Conservation (phyloP, 1,284 basidiomycete genomes). For the Fomes fomentarius region DNA sequence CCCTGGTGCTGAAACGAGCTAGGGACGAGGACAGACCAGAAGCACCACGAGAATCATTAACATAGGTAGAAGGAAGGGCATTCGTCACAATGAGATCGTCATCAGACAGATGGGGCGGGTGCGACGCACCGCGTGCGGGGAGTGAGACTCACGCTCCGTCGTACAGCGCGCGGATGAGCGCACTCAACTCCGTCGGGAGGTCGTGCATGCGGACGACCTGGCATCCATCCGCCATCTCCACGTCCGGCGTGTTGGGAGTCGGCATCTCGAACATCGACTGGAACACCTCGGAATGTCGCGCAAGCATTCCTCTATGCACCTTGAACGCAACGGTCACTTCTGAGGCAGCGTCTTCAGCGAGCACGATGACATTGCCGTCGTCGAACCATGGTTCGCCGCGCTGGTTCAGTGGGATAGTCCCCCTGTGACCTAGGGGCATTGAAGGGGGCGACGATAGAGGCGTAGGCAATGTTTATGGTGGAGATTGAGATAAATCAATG, state of each 20-base stretch:
- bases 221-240: conserved; percentile 47
- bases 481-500: not conserved
- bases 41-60: no score
- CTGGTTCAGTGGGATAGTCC: conserved; percentile 14
- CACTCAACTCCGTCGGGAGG: conserved; percentile 52
- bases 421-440: conserved; percentile 4
- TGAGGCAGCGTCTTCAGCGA: conserved; percentile 39
- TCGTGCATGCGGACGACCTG: conserved; percentile 60
- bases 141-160: conserved; percentile 53
- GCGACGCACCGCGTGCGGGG: conserved; percentile 16
- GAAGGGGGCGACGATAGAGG: not conserved
- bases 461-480: not conserved
- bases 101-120: not conserved
- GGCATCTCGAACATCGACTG: conserved; percentile 60
- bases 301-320: conserved; percentile 60
- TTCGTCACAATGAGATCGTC: not conserved
- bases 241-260: conserved; percentile 37
- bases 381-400: conserved; percentile 58
- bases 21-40: not conserved
- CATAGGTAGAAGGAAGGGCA: not conserved
- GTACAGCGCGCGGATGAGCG: conserved; percentile 57
- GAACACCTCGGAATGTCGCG: conserved; percentile 63
- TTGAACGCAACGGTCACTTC: conserved; percentile 48
- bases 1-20: conserved; percentile 43
- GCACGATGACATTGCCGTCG: conserved; percentile 59